Evolutionary conservation across 768 basidiomycete genomes (phyloP).

Genomic region (Mycena galopus): DNA sequence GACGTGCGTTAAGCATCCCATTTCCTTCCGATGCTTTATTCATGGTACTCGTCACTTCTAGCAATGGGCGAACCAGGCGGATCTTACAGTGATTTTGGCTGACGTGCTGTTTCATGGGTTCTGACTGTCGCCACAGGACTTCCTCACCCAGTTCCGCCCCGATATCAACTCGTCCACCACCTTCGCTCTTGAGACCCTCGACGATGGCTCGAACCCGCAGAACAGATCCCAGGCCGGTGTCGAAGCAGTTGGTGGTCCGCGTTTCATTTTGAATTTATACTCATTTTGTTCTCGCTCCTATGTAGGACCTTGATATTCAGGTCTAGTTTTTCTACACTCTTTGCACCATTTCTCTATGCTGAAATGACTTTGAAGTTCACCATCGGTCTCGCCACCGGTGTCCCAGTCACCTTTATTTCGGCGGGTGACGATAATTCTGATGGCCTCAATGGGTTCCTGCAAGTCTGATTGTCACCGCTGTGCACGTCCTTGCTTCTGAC

Average conservation of each 20-base stretch:
- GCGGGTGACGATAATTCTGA: constrained; percentile 46
- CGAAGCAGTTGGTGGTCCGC: constrained; percentile 39
- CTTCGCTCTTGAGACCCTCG: constrained; percentile 38
- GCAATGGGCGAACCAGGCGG: constrained; percentile 14
- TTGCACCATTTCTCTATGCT: constrained; percentile 3
- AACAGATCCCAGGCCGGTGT: constrained; percentile 29
- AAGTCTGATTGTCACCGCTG: background rate
- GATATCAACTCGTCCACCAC: constrained; percentile 38
- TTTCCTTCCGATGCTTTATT: constrained; percentile 8
- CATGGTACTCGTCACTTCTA: background rate
- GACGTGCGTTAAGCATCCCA: constrained; percentile 11
- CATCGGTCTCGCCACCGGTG: constrained; percentile 48
- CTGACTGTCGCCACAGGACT: constrained; percentile 40
- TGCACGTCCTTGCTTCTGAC: constrained; percentile 39
- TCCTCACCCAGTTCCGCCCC: constrained; percentile 36
- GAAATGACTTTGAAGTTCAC: constrained; percentile 50
- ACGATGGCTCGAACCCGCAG: constrained; percentile 41
- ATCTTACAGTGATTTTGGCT: constrained; percentile 9
- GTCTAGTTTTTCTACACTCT: background rate
- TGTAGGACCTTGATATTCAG: constrained; percentile 32
- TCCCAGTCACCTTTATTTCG: constrained; percentile 49
- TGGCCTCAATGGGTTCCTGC: constrained; percentile 37
- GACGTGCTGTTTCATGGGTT: constrained; percentile 6
- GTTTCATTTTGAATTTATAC: constrained; percentile 24
- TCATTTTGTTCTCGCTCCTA: background rate